A percentile compares a stretch with the other conserved stretches of the same genome.
Conservation (phyloP, 306 rosid species). For the Dryas alaskensis region DNA sequence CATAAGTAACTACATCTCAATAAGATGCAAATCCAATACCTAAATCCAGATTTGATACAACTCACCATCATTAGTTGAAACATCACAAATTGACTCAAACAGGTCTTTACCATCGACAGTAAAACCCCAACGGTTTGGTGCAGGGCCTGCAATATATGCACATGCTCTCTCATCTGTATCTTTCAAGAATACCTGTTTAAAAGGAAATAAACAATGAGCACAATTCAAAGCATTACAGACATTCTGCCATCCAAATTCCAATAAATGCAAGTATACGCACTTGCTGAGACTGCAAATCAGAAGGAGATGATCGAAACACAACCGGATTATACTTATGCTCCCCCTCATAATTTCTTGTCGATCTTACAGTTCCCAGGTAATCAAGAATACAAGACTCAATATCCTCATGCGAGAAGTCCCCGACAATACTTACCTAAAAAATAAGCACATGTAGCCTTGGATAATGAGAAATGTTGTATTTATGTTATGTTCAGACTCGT, state of each 20-base stretch:
- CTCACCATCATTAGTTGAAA: conserved; percentile 52
- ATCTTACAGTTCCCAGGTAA: conserved; percentile 87
- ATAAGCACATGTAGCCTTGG: conserved; percentile 2
- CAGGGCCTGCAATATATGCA: conserved; percentile 98
- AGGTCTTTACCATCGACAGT: conserved; percentile 76
- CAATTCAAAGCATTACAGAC: neutral
- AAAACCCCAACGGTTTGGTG: conserved; percentile 99
- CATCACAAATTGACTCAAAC: conserved; percentile 47
- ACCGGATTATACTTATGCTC: conserved; percentile 52
- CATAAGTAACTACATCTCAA: neutral
- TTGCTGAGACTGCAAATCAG: conserved; percentile 84
- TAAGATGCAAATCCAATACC: conserved; percentile 3
- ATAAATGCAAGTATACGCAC: conserved; percentile 41
- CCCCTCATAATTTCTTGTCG: conserved; percentile 34
- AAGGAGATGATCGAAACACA: conserved; percentile 65
- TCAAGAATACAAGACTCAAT: conserved; percentile 91
- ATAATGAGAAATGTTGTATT: conserved; percentile 20
- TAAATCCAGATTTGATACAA: conserved; percentile 20
- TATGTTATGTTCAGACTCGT: neutral
- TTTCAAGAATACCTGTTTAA: conserved; percentile 75
- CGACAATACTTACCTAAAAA: conserved; percentile 81
- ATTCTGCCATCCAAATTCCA: conserved; percentile 6
- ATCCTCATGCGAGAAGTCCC: conserved; percentile 87
- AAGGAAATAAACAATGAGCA: conserved; percentile 24
- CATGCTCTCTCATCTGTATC: conserved; percentile 99